A percentile compares a stretch with the other conserved stretches of the same genome.
Conservation (phyloP, 1,139 yeast genomes). For the Debaryomyces psychrophilus region DNA sequence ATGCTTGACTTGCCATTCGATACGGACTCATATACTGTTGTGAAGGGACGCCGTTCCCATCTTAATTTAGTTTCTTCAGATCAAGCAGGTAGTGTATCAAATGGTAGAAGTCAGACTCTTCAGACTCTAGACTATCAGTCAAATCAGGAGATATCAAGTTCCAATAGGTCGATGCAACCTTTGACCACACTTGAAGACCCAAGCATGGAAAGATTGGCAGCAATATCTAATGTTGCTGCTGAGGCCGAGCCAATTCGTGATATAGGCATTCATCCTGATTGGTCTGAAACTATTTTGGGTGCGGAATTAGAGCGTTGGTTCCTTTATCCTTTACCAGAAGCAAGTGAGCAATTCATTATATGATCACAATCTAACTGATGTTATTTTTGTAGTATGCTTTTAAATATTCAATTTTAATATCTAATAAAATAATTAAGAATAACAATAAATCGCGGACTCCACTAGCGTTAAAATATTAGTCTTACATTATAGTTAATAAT, state of each 20-base stretch:
- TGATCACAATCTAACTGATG: neutral
- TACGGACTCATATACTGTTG: slow-evolving; percentile 6
- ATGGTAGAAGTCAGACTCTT: neutral
- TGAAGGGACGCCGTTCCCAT: neutral
- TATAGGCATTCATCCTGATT: neutral
- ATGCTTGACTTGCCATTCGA: slow-evolving; percentile 11
- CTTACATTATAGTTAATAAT: neutral
- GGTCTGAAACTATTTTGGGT: slow-evolving; percentile 12
- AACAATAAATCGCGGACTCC: no score
- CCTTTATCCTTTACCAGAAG: slow-evolving; percentile 16
- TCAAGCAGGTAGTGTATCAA: neutral
- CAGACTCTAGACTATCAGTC: neutral
- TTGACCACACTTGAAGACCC: neutral
- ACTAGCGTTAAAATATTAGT: neutral
- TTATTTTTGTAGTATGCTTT: neutral
- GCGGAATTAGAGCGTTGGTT: slow-evolving; percentile 19
- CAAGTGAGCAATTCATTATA: slow-evolving; percentile 8
- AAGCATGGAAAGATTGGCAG: slow-evolving; percentile 7
- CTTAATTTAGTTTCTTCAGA: neutral
- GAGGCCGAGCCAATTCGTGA: slow-evolving; percentile 12
- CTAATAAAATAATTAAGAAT: neutral
- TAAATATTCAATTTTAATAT: neutral
- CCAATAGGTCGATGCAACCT: neutral
- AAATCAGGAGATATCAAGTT: neutral
- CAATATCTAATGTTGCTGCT: slow-evolving; percentile 11